Percentiles rank a stretch among this genome's conserved stretches.
Evolutionary conservation across 768 basidiomycete genomes (phyloP).

Genomic region (Dictyophora rubrovolvata): DNA sequence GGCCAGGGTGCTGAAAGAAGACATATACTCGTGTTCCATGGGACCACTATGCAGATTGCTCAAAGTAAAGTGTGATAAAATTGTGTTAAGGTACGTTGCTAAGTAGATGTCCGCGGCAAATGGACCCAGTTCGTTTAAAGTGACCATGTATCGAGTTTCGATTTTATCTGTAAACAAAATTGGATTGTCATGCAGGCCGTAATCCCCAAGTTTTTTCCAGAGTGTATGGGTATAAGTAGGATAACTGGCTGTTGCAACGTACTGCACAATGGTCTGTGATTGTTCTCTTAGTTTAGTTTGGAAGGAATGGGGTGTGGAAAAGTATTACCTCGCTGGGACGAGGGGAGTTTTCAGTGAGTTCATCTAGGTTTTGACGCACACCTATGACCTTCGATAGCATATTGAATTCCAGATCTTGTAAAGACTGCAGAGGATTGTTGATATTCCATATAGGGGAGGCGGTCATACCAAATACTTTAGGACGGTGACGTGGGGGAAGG

Average conservation of each 20-base stretch:
- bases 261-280: conserved; percentile 45
- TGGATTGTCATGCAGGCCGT: conserved; percentile 23
- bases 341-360: conserved; percentile 51
- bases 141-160: conserved; percentile 51
- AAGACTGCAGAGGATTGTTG: conserved; percentile 52
- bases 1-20: not conserved
- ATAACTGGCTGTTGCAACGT: conserved; percentile 40
- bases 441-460: conserved; percentile 83
- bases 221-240: conserved; percentile 43
- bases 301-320: conserved; percentile 4
- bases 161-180: conserved; percentile 51
- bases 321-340: conserved; percentile 52
- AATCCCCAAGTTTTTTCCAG: conserved; percentile 41
- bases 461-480: conserved; percentile 89
- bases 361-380: conserved; percentile 58
- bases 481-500: conserved; percentile 33
- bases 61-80: conserved; percentile 52
- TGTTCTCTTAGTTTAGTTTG: not conserved
- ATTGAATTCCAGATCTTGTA: conserved; percentile 56
- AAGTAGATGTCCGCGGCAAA: conserved; percentile 63
- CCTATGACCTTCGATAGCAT: conserved; percentile 67
- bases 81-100: conserved; percentile 2
- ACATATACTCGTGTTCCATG: not conserved
- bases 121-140: conserved; percentile 55
- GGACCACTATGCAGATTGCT: conserved; percentile 17